Evolutionary conservation across 306 rosid species (phyloP), one percentile per base, ranked within the genome.

Genomic region (Cajanus cajan): DNA sequence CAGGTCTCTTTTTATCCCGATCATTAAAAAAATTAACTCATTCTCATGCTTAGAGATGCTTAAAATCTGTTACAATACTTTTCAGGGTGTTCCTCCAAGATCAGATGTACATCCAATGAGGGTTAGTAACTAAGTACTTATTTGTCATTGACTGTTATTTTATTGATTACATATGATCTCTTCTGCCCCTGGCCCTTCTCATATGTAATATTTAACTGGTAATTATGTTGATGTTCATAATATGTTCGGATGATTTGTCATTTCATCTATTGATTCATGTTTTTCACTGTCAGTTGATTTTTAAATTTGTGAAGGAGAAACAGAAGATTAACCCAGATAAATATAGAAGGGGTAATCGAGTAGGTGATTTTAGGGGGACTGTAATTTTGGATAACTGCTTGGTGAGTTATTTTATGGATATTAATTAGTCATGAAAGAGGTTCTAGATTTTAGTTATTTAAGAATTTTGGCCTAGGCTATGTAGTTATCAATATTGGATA

Each of bases 21-120:
- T 64, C 33, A 43, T 33, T 40, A 39, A 72, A 57, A 66, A 44
- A 59, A 1, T 79, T 79, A 24, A 24, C 43, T 62, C n/a, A 24
- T 70, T 82, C 44, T 36, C 59, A 45, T 77, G 13, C 58, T 82
- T 77, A 36, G 47, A 25, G 74, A 71, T 79, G 57, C 40, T 37
- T 77, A 33, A 58, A 62, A 2, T 65, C 41, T 37, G 79, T 76
- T 67, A 25, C 64, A 33, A 18, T 83, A 71, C 70, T 68, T 92
- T 80, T 82, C 97, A 95, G 99, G 99, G 97, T 51, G 93, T 90
- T 78, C 99, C 99, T 87, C 99, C 99, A 75, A 90, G 99, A 91
- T 91, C 98, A 15, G 77, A 88, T 2, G 99, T 95, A 67, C 98
- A 95, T 87, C 99, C 99, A 22, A 95, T 95, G 99, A 93, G 99